Evolutionary conservation across 176 grass and related monocot species (phyloP), one percentile per base, ranked within the genome.

Genomic region (Zoysia japonica): DNA sequence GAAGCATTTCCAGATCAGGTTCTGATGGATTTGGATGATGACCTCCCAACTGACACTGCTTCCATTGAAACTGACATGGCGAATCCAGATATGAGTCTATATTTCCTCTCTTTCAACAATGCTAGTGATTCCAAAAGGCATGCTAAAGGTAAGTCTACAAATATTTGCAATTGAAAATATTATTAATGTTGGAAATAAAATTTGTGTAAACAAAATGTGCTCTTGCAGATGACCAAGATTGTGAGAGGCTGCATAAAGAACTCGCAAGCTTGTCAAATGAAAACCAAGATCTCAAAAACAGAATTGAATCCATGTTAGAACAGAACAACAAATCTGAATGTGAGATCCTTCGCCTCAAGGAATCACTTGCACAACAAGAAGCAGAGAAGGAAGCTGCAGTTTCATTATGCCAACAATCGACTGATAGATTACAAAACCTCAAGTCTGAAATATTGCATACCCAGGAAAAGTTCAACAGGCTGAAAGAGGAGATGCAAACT

Each of bases 1-100:
- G 91, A 92, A 78, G 91, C 88, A 76, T 90, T 94, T 51, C 89
- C 94, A 5, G 88, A 87, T 65, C 87, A 97, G 64, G 75, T 91
- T 69, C 73, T 90, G 35, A 40, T 88, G 41, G 94, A 94, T 63
- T 73, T 91, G 47, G 85, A 91, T 48, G 94, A 97, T 67, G 94
- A 97, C 6, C 70, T 82, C 9, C 80, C 91, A 64, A 74, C 82
- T 72, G 82, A 72, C 59, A 85, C 82, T 68, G 71, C 88, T 68
- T 83, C 86, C 11, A 53, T 74, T 69, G 73, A 70, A 59, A 88
- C 86, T 43, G 86, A 68, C 17, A 70, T 86, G 68, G 86, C 83
- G 19, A 83, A 83, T 82, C 82, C 65, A 62, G 76, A 90, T 55
- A 80, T 88, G 81, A 53, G 63, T 84, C 79, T 59, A 67, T 88